phyloP scores from a whole-genome alignment of 2,329 filamentous ascomycete genomes.

The Pseudogymnoascus sp. region DNA sequence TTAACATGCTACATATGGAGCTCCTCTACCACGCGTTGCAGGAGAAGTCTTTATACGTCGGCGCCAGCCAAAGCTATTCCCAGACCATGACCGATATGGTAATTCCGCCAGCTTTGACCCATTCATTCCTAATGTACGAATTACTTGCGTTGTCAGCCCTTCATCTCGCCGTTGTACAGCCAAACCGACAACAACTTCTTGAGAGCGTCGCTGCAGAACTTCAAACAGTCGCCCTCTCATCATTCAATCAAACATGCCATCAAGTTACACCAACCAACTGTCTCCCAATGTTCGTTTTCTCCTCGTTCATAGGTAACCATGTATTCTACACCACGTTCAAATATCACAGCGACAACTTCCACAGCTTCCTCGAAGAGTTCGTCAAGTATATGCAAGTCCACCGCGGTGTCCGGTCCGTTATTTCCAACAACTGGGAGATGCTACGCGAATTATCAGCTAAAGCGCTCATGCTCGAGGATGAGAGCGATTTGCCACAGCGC shows the following conservation, averaged over 20 bases:
- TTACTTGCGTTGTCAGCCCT: slow-evolving; percentile 32
- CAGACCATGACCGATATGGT: slow-evolving; percentile 8
- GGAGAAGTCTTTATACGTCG: neutral
- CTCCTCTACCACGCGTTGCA: slow-evolving; percentile 33
- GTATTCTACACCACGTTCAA: slow-evolving; percentile 33
- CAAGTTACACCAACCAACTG: slow-evolving; percentile 22
- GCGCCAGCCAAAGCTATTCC: neutral
- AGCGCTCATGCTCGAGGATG: slow-evolving; percentile 18
- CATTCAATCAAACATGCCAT: slow-evolving; percentile 27
- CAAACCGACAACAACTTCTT: slow-evolving; percentile 21
- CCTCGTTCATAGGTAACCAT: slow-evolving; percentile 30
- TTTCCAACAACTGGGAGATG: slow-evolving; percentile 17
- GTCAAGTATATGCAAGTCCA: slow-evolving; percentile 29
- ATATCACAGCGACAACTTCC: slow-evolving; percentile 25
- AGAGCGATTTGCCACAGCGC: neutral
- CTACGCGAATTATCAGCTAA: slow-evolving; percentile 23
- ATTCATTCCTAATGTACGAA: slow-evolving; percentile 33
- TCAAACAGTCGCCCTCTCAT: slow-evolving; percentile 26
- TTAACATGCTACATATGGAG: slow-evolving; percentile 35
- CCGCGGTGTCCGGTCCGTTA: slow-evolving; percentile 25
- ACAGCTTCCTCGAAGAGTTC: slow-evolving; percentile 25
- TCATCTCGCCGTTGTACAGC: slow-evolving; percentile 29
- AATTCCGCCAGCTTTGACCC: slow-evolving; percentile 21
- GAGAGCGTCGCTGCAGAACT: slow-evolving; percentile 28
- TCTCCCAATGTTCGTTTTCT: slow-evolving; percentile 29